Evolutionary conservation across 1,284 basidiomycete species (phyloP).

Genomic region (Puccinia coronata): DNA sequence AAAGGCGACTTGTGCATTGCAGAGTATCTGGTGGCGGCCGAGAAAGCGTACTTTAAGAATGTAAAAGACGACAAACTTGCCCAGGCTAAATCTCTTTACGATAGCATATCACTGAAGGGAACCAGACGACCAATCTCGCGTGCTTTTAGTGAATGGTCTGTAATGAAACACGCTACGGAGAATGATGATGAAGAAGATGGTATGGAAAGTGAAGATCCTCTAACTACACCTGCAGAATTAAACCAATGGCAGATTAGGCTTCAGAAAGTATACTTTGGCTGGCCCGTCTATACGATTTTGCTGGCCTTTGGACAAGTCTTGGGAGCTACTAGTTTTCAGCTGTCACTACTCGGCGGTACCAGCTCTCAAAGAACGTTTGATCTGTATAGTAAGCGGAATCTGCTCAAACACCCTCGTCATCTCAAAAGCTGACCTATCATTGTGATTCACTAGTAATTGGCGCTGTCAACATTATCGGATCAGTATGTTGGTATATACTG

Average conservation of each 20-base stretch:
- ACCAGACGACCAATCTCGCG: conserved; percentile 31
- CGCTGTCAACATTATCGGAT: conserved; percentile 77
- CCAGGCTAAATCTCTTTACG: conserved; percentile 19
- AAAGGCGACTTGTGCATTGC: conserved; percentile 87
- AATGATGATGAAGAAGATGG: background rate
- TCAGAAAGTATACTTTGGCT: conserved; percentile 62
- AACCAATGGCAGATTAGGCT: conserved; percentile 49
- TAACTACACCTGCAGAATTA: conserved; percentile 5
- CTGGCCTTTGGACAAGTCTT: conserved; percentile 81
- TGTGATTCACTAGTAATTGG: conserved; percentile 65
- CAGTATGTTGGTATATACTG: conserved; percentile 82
- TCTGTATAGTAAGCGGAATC: conserved; percentile 66
- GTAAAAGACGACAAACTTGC: conserved; percentile 75
- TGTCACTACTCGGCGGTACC: conserved; percentile 79
- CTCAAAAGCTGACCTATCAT: conserved; percentile 12
- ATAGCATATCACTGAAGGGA: background rate
- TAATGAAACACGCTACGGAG: background rate
- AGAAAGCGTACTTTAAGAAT: conserved; percentile 85
- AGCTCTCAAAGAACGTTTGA: conserved; percentile 77
- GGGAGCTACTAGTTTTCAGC: conserved; percentile 88
- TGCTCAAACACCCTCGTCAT: background rate
- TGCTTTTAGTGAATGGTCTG: conserved; percentile 35
- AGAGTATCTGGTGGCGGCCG: conserved; percentile 81
- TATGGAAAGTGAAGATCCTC: conserved; percentile 22
- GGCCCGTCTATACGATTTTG: conserved; percentile 86